Conservation (phyloP, 2,329 filamentous ascomycete genomes). For the Cladorrhinum sp. region DNA sequence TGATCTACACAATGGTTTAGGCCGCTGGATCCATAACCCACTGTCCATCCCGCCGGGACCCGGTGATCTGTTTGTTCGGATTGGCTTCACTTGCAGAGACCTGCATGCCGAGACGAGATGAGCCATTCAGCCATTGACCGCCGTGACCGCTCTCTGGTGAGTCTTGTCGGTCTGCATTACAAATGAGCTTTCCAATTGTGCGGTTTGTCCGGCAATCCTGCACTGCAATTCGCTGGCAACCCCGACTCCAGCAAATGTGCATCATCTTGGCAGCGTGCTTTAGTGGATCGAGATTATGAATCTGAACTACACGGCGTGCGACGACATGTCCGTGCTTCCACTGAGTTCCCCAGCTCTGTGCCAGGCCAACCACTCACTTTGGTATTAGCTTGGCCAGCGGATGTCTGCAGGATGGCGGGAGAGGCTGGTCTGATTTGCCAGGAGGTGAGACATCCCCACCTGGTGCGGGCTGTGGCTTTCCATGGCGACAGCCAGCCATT, state of each 20-base stretch:
- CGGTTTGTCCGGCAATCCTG: neutral
- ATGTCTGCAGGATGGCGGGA: neutral
- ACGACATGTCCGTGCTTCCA: neutral
- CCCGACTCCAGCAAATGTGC: neutral
- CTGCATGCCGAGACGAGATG: neutral
- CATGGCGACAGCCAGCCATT: neutral
- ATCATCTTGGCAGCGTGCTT: neutral
- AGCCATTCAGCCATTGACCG: neutral
- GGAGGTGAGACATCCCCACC: constrained; percentile 4
- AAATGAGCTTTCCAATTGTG: neutral
- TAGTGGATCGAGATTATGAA: neutral
- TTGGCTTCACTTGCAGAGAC: neutral
- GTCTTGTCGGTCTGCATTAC: neutral
- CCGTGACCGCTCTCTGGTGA: neutral
- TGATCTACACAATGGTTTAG: neutral
- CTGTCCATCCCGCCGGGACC: neutral
- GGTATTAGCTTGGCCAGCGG: neutral
- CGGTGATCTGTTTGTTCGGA: neutral
- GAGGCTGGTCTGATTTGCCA: neutral
- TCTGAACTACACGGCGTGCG: neutral
- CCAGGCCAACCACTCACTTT: neutral
- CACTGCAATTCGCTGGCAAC: neutral
- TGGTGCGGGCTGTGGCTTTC: constrained; percentile 6
- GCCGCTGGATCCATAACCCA: too few relatives aligned
- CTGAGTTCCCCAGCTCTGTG: neutral